Evolutionary conservation across 306 rosid species (phyloP), one percentile per base, ranked within the genome.

Genomic region (Medicago ruthenica): DNA sequence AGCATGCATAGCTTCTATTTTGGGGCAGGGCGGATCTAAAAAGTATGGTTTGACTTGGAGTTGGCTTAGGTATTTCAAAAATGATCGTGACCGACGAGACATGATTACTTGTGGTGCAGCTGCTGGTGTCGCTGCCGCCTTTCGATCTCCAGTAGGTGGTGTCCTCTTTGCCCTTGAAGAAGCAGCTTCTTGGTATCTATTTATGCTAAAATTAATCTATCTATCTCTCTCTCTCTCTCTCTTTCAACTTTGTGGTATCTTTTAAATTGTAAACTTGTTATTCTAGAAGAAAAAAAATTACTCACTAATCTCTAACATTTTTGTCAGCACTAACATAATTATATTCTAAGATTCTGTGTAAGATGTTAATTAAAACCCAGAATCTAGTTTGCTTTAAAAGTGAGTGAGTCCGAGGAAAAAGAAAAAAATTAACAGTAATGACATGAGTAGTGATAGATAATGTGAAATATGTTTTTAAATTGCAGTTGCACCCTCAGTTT

Each of bases 121-220:
- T 65, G 98, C 97, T 69, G 98, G 98, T 54, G 98, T 93, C 58
- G 98, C 98, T 21, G 93, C 97, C 54, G 98, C 98, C 67, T 89
- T 93, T 82, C 93, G 98, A 67, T 95, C 97, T 48, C 97, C 98
- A 27, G 97, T 93, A 37, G 98, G 98, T 24, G 98, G 98, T 20
- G 97, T 93, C 71, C 98, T 93, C 69, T 93, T 93, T 80, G 93
- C 97, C 61, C 92, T 93, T 53, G 97, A 93, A 88, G 98, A 93
- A 77, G 98, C 93, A 37, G 98, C 98, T 93, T 88, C 98, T 71
- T 93, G 98, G 98, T 93, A 76, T 79, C 78, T 78, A 74, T 81
- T 78, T 74, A 77, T 82, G 68, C 65, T 72, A 27, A 71, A 62
- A 36, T 54, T 22, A 51, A 2, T 70, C 40, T 31, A 39, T 31